Evolutionary conservation across 352 stramenopile genomes (phyloP).

Genomic region (Phytophthora fragariae): DNA sequence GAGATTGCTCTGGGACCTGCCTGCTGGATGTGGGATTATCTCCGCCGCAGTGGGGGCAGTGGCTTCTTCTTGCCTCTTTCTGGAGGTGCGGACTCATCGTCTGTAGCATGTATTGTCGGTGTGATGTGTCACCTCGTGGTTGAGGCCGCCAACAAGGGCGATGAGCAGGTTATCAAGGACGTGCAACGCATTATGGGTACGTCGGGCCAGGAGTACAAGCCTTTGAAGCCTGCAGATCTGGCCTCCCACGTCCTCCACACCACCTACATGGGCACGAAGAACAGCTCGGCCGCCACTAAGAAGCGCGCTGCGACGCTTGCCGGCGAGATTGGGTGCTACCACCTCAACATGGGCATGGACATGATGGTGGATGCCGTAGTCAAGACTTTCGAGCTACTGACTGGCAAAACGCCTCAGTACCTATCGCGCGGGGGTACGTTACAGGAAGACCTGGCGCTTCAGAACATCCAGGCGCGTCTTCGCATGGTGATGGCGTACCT

Average conservation of each 20-base stretch:
- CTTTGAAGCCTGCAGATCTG: constrained; percentile 88
- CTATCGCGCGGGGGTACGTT: constrained; percentile 89
- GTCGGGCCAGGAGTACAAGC: constrained; percentile 56
- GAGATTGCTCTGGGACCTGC: constrained; percentile 97
- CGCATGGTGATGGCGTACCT: constrained; percentile 99
- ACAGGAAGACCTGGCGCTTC: constrained; percentile 96
- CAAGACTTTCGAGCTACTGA: constrained; percentile 78
- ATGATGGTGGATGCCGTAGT: constrained; percentile 92
- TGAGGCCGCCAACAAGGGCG: constrained; percentile 81
- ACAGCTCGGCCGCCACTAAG: constrained; percentile 93
- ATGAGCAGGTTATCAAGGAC: constrained; percentile 83
- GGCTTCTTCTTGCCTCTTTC: constrained; percentile 98
- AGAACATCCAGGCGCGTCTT: constrained; percentile 98
- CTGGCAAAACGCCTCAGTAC: constrained; percentile 93
- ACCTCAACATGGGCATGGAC: constrained; percentile 97
- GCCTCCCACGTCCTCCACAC: constrained; percentile 96
- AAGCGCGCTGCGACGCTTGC: constrained; percentile 91
- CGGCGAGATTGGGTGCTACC: constrained; percentile 95
- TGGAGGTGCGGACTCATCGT: constrained; percentile 96
- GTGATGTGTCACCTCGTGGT: constrained; percentile 98
- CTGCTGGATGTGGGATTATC: constrained; percentile 99
- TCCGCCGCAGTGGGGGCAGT: constrained; percentile 87
- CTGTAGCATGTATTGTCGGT: constrained; percentile 96
- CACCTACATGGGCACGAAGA: constrained; percentile 98
- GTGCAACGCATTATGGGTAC: constrained; percentile 88